phyloP scores from a whole-genome alignment of 2,329 filamentous ascomycete genomes.

The Teratosphaeria zuluensis region DNA sequence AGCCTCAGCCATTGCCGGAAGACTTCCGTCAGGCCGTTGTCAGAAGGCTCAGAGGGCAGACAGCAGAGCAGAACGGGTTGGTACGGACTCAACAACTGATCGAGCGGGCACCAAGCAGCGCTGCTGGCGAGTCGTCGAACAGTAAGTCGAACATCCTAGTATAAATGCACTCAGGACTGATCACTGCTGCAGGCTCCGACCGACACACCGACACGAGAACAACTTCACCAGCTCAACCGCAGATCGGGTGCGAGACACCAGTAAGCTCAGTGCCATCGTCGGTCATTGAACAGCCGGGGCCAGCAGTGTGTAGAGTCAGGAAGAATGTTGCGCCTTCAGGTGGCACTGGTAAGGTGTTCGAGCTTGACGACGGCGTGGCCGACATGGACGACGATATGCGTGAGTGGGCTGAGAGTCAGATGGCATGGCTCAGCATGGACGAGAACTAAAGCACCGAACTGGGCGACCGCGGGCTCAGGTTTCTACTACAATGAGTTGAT shows the following conservation, averaged over 20 bases:
- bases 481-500: too few species aligned
- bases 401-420: neutral
- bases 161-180: neutral
- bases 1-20: neutral
- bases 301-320: too few species aligned
- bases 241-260: neutral
- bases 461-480: too few species aligned
- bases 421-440: neutral
- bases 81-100: neutral
- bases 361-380: neutral
- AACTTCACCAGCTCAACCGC: neutral
- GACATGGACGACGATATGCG: neutral
- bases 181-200: neutral
- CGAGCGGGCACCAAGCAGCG: neutral
- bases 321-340: neutral
- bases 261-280: neutral
- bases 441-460: neutral
- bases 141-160: neutral
- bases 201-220: neutral
- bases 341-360: neutral
- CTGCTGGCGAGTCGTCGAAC: neutral
- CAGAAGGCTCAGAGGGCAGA: neutral
- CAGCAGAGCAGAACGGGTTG: neutral
- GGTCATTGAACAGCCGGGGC: neutral
- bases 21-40: neutral